Conservation (phyloP, 805 yeast species). For the Zygosaccharomyces gambellarensis region DNA sequence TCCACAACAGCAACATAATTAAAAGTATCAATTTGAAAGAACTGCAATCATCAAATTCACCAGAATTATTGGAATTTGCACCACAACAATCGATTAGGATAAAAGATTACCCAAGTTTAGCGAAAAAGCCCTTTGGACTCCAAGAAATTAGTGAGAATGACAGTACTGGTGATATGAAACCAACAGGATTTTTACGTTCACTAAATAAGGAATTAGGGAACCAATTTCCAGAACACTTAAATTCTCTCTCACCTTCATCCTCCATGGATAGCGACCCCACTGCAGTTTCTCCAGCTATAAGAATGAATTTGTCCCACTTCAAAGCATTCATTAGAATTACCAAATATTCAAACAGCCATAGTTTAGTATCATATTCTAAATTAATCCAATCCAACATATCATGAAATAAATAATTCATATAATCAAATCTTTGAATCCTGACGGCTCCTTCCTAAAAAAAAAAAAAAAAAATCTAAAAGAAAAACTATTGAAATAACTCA, state of each 20-base stretch:
- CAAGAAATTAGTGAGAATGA: constrained; percentile 3
- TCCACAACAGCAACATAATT: constrained; percentile 26
- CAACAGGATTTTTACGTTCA: neutral
- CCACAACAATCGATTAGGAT: constrained; percentile 18
- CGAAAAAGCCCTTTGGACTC: neutral
- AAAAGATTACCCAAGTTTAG: constrained; percentile 17
- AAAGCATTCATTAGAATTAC: constrained; percentile 2
- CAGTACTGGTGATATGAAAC: neutral
- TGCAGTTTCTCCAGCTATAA: neutral
- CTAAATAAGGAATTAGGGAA: neutral
- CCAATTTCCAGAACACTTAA: neutral
- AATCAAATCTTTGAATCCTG: neutral
- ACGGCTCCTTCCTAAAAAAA: neutral
- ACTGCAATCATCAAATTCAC: constrained; percentile 2
- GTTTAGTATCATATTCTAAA: constrained; percentile 9
- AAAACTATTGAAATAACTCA: neutral
- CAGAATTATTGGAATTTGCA: constrained; percentile 20
- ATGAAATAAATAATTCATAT: neutral
- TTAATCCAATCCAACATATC: neutral
- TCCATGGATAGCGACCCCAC: neutral
- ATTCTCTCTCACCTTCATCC: neutral
- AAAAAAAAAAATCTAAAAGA: neutral
- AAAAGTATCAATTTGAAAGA: constrained; percentile 15
- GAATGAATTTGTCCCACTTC: neutral
- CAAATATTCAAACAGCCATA: constrained; percentile 1